A percentile compares a stretch with the other conserved stretches of the same genome.
phyloP scores from a whole-genome alignment of 352 stramenopile genomes.

The Globisporangium emineosum region DNA sequence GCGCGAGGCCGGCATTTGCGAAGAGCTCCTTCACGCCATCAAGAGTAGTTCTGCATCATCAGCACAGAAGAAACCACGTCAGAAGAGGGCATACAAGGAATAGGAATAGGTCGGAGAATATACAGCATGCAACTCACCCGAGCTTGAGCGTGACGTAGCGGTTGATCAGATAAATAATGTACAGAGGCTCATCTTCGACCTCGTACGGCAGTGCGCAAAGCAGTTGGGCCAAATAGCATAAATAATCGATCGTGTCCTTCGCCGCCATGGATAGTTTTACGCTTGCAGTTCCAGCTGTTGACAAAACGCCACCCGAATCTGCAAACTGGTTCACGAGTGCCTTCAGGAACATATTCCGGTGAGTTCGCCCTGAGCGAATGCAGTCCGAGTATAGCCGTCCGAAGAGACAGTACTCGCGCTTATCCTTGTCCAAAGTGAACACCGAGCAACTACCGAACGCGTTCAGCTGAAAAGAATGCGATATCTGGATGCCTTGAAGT shows the following conservation, averaged over 20 bases:
- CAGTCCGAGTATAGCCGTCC: slow-evolving; percentile 68
- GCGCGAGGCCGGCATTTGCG: slow-evolving; percentile 28
- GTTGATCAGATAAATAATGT: slow-evolving; percentile 88
- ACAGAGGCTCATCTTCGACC: slow-evolving; percentile 78
- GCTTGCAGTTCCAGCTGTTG: slow-evolving; percentile 13
- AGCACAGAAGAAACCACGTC: not conserved
- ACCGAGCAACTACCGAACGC: slow-evolving; percentile 50
- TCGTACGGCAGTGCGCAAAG: slow-evolving; percentile 73
- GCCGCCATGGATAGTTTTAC: not conserved
- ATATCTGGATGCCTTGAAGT: slow-evolving; percentile 60
- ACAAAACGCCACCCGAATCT: slow-evolving; percentile 44
- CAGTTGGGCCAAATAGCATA: slow-evolving; percentile 71
- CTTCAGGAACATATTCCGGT: slow-evolving; percentile 61
- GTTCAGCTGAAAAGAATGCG: slow-evolving; percentile 64
- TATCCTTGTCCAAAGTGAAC: slow-evolving; percentile 60
- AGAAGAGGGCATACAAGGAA: not conserved
- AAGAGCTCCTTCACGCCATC: slow-evolving; percentile 59
- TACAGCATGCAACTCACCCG: slow-evolving; percentile 38
- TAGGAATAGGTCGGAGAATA: not conserved
- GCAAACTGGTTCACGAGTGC: slow-evolving; percentile 71
- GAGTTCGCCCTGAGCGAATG: slow-evolving; percentile 37
- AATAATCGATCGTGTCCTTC: slow-evolving; percentile 52
- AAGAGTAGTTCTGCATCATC: slow-evolving; percentile 37
- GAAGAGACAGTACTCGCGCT: slow-evolving; percentile 69
- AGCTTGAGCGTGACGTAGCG: slow-evolving; percentile 77